phyloP scores from a whole-genome alignment of 306 rosid species.

The Trifolium subterraneum region DNA sequence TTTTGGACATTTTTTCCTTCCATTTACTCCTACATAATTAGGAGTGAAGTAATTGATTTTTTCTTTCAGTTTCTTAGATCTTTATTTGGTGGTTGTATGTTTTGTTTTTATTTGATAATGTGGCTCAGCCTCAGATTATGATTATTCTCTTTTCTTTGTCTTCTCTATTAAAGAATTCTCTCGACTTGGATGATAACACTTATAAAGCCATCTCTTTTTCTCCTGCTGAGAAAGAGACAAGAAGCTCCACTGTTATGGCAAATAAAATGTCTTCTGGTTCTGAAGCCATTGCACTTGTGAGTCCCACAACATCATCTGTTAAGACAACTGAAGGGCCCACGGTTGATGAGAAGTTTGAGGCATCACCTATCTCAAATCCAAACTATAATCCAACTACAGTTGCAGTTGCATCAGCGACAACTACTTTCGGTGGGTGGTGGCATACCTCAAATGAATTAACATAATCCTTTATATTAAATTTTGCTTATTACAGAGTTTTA shows the following conservation, averaged over 20 bases:
- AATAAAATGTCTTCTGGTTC: too few relatives aligned
- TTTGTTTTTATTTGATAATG: neutral
- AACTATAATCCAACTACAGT: too few relatives aligned
- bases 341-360: too few relatives aligned
- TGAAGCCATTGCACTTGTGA: constrained; percentile 39
- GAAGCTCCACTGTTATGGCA: too few relatives aligned
- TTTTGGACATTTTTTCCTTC: constrained; percentile 17
- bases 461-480: too few relatives aligned
- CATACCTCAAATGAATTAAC: too few relatives aligned
- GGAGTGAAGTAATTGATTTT: too few relatives aligned
- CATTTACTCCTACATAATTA: constrained; percentile 22
- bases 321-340: constrained; percentile 45
- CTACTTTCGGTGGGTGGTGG: too few relatives aligned
- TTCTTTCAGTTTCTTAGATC: constrained; percentile 5
- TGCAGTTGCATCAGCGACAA: too few relatives aligned
- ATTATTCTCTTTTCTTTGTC: constrained; percentile 16
- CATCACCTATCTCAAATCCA: too few relatives aligned
- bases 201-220: constrained; percentile 49
- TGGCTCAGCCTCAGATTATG: constrained; percentile 16
- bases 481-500: too few relatives aligned
- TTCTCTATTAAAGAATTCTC: constrained; percentile 54
- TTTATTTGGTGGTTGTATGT: constrained; percentile 20
- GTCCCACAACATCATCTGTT: constrained; percentile 41
- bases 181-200: constrained; percentile 77
- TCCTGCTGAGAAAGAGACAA: too few relatives aligned